A percentile compares a stretch with the other conserved stretches of the same genome.
These are phyloP conservation scores for Barnettozyma vustinii DNA, from an alignment of 805 yeast genomes.

Conservation along the genomic window DNA sequence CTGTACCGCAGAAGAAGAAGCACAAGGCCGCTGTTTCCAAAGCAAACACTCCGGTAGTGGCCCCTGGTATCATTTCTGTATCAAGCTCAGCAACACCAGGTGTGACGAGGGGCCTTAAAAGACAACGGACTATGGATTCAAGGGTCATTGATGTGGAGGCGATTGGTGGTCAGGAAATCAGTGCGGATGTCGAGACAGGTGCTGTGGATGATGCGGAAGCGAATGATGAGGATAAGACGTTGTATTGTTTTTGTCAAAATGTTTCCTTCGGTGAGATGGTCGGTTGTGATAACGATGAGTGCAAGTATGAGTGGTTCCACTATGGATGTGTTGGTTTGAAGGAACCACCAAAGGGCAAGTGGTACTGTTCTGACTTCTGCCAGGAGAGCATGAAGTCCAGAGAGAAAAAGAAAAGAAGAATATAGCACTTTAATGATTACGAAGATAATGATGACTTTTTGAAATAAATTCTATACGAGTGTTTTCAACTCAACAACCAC, in stretches of 20 bases:
- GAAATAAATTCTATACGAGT: neutral
- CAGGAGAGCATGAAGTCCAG: slow-evolving; percentile 30
- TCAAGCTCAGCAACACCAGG: slow-evolving; percentile 20
- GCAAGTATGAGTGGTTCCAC: slow-evolving; percentile 94
- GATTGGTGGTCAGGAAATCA: slow-evolving; percentile 1
- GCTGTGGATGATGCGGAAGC: slow-evolving; percentile 17
- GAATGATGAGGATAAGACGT: slow-evolving; percentile 57
- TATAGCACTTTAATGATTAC: slow-evolving; percentile 7
- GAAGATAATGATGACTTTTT: neutral
- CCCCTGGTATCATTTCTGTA: neutral
- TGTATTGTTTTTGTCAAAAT: slow-evolving; percentile 90
- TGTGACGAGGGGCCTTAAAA: neutral
- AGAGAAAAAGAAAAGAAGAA: slow-evolving; percentile 21
- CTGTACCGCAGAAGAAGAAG: slow-evolving; percentile 7
- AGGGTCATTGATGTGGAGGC: slow-evolving; percentile 17
- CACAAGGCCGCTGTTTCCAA: slow-evolving; percentile 9
- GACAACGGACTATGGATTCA: slow-evolving; percentile 12
- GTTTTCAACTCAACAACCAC: slow-evolving; percentile 50
- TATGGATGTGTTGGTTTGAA: slow-evolving; percentile 89
- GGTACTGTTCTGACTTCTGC: slow-evolving; percentile 88
- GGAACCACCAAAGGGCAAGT: slow-evolving; percentile 84
- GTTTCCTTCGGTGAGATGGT: slow-evolving; percentile 96
- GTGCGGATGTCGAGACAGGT: slow-evolving; percentile 10
- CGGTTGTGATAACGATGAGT: slow-evolving; percentile 88
- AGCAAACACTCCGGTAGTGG: slow-evolving; percentile 12